A percentile compares a stretch with the other conserved stretches of the same genome.
These are phyloP conservation scores for Teratosphaeriaceae sp. DNA, from an alignment of 2,329 filamentous ascomycete species.

Conservation along the genomic window DNA sequence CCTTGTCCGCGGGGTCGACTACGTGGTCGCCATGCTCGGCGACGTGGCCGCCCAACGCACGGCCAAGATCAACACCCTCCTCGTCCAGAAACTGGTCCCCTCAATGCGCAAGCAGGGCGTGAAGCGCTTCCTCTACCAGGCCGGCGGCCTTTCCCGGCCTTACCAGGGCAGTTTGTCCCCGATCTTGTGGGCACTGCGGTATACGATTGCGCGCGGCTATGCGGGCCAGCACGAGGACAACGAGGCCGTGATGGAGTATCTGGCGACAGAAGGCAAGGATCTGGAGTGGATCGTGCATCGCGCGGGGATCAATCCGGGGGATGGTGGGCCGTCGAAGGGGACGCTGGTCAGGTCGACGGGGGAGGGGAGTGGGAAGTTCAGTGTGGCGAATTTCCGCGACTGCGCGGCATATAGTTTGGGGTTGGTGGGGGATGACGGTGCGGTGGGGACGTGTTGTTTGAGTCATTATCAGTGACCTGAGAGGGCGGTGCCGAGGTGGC, in stretches of 20 bases:
- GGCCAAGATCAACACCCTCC: slow-evolving; percentile 8
- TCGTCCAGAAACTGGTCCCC: slow-evolving; percentile 9
- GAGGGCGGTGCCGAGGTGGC: too few species aligned
- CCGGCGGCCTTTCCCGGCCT: slow-evolving; percentile 7
- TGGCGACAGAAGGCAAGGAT: slow-evolving; percentile 8
- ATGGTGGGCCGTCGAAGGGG: slow-evolving; percentile 1
- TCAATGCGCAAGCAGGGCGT: slow-evolving; percentile 7
- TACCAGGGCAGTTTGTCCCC: not conserved
- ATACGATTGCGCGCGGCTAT: slow-evolving; percentile 3
- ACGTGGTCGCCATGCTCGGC: slow-evolving; percentile 8
- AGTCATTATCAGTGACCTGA: too few species aligned
- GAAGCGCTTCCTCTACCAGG: slow-evolving; percentile 9
- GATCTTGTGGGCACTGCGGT: not conserved
- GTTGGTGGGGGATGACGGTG: not conserved
- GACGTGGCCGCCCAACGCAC: not conserved
- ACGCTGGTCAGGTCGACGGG: not conserved
- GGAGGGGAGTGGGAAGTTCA: too few species aligned
- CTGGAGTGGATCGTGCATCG: slow-evolving; percentile 10
- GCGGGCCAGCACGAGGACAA: slow-evolving; percentile 12
- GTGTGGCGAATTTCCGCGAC: slow-evolving; percentile 1
- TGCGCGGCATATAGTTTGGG: slow-evolving; percentile 3
- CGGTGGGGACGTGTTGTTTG: not conserved
- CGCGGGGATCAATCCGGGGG: slow-evolving; percentile 1
- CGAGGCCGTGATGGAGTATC: slow-evolving; percentile 13
- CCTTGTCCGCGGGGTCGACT: slow-evolving; percentile 4